A percentile compares a stretch with the other conserved stretches of the same genome.
phyloP scores from a whole-genome alignment of 164 flowering plant species.

The Cinnamomum micranthum region DNA sequence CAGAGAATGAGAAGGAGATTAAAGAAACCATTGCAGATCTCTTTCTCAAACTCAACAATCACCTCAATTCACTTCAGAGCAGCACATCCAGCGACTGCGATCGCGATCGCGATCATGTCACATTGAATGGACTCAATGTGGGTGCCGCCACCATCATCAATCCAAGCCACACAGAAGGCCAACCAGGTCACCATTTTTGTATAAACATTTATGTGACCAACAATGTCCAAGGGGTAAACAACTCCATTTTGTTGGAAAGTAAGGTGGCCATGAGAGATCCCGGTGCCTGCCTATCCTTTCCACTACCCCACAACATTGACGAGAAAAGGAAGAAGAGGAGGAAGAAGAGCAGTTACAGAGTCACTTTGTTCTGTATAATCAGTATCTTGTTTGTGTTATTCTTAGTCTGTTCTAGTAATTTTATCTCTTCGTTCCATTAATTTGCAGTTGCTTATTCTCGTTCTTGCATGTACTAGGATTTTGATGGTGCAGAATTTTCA shows the following conservation, averaged over 20 bases:
- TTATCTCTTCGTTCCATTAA: too few species aligned
- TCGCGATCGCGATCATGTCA: conserved; percentile 20
- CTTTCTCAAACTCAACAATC: conserved; percentile 4
- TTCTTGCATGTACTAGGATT: too few species aligned
- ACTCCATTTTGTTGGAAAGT: conserved; percentile 61
- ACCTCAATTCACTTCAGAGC: conserved; percentile 17
- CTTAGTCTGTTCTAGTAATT: too few species aligned
- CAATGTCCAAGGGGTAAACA: conserved; percentile 68
- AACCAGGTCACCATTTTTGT: conserved; percentile 29
- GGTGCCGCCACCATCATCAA: conserved; percentile 53
- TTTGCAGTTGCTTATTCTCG: too few species aligned
- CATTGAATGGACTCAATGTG: conserved; percentile 38
- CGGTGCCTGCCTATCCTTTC: conserved; percentile 42
- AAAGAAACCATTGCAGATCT: conserved; percentile 11
- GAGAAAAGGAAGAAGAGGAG: neutral
- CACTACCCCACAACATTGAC: neutral
- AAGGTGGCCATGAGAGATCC: conserved; percentile 54
- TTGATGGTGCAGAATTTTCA: too few species aligned
- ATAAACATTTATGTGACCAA: conserved; percentile 69
- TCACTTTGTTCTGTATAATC: neutral
- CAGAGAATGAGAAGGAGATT: neutral
- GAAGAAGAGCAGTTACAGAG: neutral
- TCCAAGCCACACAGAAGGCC: neutral
- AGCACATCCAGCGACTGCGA: neutral
- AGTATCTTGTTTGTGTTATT: neutral